phyloP scores from a whole-genome alignment of 2,329 filamentous ascomycete species.

The Cryphonectria naterciae region DNA sequence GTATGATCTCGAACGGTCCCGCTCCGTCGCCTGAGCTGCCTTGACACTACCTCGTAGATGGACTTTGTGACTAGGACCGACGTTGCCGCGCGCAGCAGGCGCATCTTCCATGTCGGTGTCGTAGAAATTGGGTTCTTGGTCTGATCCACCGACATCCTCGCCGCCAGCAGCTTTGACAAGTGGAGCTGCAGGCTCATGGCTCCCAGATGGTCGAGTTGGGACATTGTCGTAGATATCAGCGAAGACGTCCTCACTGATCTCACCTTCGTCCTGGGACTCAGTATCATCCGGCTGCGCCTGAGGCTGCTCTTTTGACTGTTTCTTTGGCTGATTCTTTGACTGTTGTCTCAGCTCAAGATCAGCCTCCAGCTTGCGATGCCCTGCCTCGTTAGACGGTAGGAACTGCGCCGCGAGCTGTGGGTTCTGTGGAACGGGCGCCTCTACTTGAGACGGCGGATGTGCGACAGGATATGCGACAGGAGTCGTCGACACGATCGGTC shows the following conservation, averaged over 20 bases:
- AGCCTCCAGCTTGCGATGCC: slow-evolving; percentile 5
- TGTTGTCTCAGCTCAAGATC: slow-evolving; percentile 7
- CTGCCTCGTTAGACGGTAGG: not conserved
- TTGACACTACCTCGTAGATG: slow-evolving; percentile 9
- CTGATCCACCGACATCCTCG: slow-evolving; percentile 9
- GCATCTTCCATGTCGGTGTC: slow-evolving; percentile 36
- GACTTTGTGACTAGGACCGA: slow-evolving; percentile 24
- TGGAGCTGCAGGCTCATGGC: slow-evolving; percentile 3
- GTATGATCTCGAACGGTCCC: slow-evolving; percentile 57
- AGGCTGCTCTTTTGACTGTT: slow-evolving; percentile 9
- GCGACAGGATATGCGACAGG: not conserved
- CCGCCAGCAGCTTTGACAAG: slow-evolving; percentile 4
- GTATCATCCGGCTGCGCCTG: slow-evolving; percentile 16
- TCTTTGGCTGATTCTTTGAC: slow-evolving; percentile 9
- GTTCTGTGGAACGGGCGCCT: not conserved
- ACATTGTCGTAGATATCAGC: slow-evolving; percentile 57
- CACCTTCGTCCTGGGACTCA: slow-evolving; percentile 67
- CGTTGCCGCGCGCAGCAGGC: slow-evolving; percentile 25
- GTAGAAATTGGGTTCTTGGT: slow-evolving; percentile 36
- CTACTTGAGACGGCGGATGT: slow-evolving; percentile 7
- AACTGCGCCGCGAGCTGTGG: not conserved
- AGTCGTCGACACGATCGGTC: slow-evolving; percentile 7
- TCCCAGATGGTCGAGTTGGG: slow-evolving; percentile 36
- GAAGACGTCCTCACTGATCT: slow-evolving; percentile 72
- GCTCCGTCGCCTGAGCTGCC: slow-evolving; percentile 37